Evolutionary conservation across 352 stramenopile genomes (phyloP), one percentile per base, ranked within the genome.

Genomic region (Phytophthora sansomeana): DNA sequence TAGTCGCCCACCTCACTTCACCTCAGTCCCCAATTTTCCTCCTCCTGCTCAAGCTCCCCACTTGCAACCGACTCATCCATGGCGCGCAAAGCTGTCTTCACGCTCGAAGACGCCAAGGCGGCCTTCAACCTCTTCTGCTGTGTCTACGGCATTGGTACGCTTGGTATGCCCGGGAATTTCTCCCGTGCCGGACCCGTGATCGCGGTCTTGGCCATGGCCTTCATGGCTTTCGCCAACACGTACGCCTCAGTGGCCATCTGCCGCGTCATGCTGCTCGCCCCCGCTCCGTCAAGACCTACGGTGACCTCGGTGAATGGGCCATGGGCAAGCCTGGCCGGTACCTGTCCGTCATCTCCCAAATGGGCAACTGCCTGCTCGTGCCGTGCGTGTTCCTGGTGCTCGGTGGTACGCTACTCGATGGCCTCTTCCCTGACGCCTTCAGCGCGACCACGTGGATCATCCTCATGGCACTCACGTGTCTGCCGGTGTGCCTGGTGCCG

Each of bases 151-250:
- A 80, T 88, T 69, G 79, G 79, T 32, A 84, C 79, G 30, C 76
- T 88, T 59, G 77, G 79, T 67, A 84, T 87, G 65, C 77, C 78
- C 4, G 69, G 63, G 10, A 87, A 85, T 57, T 87, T 82, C 30
- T 64, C 78, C 11, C 78, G 78, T n/a, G 73, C 77, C 4, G 78
- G 78, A 0, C 74, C 77, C 4, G 41, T 53, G 16, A 63, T 82
- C 21, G 78, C 78, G 4, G 46, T 72, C 21, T 19, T 72, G 35
- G 78, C 78, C 17, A 67, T 83, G 53, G 47, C 68, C 19, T 85
- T 87, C 62, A 87, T 87, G 78, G 78, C 70, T 4, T 72, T 73
- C 41, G 67, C 74, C 59, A 87, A 87, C 69, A 58, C 78, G 35
- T 85, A 80, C 35, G 50, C 62, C 14, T 65, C 74, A 10, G 64